A percentile compares a stretch with the other conserved stretches of the same genome.
phyloP scores from a whole-genome alignment of 345 rosid genomes.

The Excoecaria cochinchinensis region DNA sequence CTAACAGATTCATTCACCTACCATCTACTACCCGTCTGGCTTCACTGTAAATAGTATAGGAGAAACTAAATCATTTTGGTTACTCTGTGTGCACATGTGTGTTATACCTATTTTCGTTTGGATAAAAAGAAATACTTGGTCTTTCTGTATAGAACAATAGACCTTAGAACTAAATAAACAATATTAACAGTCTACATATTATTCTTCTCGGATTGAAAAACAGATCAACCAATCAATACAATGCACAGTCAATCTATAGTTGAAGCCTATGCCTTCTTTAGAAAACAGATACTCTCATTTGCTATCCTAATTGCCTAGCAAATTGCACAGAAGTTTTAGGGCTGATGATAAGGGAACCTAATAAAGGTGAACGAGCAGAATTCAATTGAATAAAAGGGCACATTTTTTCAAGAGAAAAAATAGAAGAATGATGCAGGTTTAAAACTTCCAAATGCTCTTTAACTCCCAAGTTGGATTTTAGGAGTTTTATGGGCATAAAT shows the following conservation, averaged over 20 bases:
- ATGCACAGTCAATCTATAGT: background rate
- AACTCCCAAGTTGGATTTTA: background rate
- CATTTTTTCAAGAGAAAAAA: background rate
- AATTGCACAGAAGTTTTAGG: background rate
- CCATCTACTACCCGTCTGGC: background rate
- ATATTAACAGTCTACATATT: background rate
- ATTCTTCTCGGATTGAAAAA: background rate
- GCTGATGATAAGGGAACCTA: background rate
- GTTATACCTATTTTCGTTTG: background rate
- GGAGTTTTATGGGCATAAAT: background rate
- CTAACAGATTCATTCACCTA: background rate
- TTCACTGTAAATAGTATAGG: background rate
- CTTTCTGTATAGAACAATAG: background rate
- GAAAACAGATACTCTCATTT: background rate
- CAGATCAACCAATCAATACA: background rate
- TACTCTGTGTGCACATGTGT: too few relatives aligned
- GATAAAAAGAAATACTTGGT: background rate
- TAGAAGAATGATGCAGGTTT: background rate
- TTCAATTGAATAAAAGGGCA: background rate
- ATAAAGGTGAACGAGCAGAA: background rate
- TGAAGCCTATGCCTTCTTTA: background rate
- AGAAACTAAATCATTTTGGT: background rate
- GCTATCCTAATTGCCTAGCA: background rate
- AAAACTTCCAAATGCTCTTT: background rate
- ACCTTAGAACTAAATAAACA: background rate